Evolutionary conservation across 164 flowering plant species (phyloP).

Genomic region (Dillenia turbinata): DNA sequence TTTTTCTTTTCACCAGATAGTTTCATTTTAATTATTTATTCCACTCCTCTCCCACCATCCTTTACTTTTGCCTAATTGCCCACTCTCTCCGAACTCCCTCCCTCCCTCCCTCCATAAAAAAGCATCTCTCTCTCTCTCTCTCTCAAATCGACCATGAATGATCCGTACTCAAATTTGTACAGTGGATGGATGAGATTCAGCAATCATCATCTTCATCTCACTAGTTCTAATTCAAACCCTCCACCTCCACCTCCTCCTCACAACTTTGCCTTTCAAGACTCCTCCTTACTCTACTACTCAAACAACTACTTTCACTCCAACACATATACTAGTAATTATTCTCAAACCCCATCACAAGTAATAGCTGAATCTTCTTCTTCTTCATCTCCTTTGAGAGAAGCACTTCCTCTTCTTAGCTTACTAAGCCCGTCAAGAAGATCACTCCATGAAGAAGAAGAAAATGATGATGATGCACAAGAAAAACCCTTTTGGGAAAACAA

Average conservation of each 20-base stretch:
- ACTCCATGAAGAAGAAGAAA: too few species aligned
- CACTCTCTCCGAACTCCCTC: slow-evolving; percentile 9
- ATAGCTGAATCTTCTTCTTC: neutral
- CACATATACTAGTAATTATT: neutral
- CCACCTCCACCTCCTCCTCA: slow-evolving; percentile 12
- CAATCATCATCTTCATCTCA: slow-evolving; percentile 5
- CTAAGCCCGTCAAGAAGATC: slow-evolving; percentile 24
- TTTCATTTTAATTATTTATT: slow-evolving; percentile 4
- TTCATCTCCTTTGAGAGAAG: slow-evolving; percentile 52
- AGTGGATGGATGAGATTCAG: slow-evolving; percentile 27
- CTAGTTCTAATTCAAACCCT: neutral
- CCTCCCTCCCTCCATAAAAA: slow-evolving; percentile 22
- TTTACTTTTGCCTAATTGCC: slow-evolving; percentile 4
- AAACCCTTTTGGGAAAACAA: slow-evolving; percentile 12
- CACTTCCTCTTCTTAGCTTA: slow-evolving; percentile 38
- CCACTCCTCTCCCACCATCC: slow-evolving; percentile 23
- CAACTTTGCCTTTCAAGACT: neutral
- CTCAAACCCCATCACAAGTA: slow-evolving; percentile 22
- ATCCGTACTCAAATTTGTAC: slow-evolving; percentile 41
- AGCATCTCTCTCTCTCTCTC: slow-evolving; percentile 9
- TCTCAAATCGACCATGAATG: slow-evolving; percentile 16
- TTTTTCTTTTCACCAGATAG: neutral
- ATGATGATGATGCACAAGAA: slow-evolving; percentile 13
- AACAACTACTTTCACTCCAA: slow-evolving; percentile 1
- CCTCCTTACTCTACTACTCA: too few species aligned